Evolutionary conservation across 2,329 filamentous ascomycete genomes (phyloP).

Genomic region (Sclerotinia sclerotiorum): DNA sequence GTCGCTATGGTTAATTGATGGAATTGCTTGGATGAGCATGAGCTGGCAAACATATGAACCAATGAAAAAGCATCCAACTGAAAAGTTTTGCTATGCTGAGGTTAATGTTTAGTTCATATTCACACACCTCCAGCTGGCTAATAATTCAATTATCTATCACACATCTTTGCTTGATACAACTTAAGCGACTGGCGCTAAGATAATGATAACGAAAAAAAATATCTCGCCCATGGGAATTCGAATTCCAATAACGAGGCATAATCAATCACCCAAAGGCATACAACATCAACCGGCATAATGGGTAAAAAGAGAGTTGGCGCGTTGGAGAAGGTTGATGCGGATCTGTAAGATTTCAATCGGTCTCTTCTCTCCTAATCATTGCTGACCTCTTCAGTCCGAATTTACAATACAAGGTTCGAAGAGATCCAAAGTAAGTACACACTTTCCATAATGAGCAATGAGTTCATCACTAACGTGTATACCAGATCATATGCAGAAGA

Average conservation of each 20-base stretch:
- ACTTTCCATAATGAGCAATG: not conserved
- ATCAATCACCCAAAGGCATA: not conserved
- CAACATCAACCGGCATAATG: slow-evolving; percentile 50
- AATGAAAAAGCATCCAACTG: slow-evolving; percentile 13
- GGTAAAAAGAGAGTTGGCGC: slow-evolving; percentile 88
- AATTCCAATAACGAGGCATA: slow-evolving; percentile 6
- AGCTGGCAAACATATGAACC: slow-evolving; percentile 13
- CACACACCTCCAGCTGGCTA: not conserved
- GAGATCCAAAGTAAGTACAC: slow-evolving; percentile 69
- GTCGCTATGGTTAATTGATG: slow-evolving; percentile 12
- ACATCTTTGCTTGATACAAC: no score
- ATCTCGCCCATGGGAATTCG: slow-evolving; percentile 1
- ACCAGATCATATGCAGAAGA: slow-evolving; percentile 82
- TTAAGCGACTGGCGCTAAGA: slow-evolving; percentile 21
- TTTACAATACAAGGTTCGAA: slow-evolving; percentile 86
- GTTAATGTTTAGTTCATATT: not conserved
- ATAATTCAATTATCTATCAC: not conserved
- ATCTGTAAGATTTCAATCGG: slow-evolving; percentile 57
- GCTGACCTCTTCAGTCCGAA: slow-evolving; percentile 59
- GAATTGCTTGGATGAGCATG: slow-evolving; percentile 12
- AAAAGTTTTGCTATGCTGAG: not conserved
- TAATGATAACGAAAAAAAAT: slow-evolving; percentile 23
- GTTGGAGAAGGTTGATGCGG: slow-evolving; percentile 92
- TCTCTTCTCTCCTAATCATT: slow-evolving; percentile 22
- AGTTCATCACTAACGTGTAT: slow-evolving; percentile 22